Base-by-base conservation (phyloP, 179 eudicot species). In the Spinacia oleracea region DNA sequence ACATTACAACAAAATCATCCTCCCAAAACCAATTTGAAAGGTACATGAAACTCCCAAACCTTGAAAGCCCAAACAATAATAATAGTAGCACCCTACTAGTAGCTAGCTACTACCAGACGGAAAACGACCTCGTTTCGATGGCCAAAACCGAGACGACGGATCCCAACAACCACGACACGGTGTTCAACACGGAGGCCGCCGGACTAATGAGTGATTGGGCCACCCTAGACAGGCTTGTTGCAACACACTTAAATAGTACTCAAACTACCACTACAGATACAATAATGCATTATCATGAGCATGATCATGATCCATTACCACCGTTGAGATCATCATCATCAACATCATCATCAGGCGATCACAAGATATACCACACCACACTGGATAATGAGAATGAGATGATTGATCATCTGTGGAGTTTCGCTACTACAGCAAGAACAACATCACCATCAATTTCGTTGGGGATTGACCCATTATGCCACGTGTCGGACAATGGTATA, bases 231-330 rank as follows among this genome's bases (percentile, higher is more conserved):
- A 84, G 84, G 51, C 76, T 90, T 14, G 87, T 89, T 6, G 92
- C 89, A 25, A 85, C 89, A 6, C 92, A 89, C 43, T 81, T 90
- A 32, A 85, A 82, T 35, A 84, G 86, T n/a, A n/a, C n/a, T 55
- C 90, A 89, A 40, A 50, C 72, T 18, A 70, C 78, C 0, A 70
- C 78, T 0, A 64, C 5, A 5, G 62, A 56, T 5, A 51, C 73
- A 8, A 79, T 83, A 70, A 60, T 25, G 35, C 50, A 70, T 75
- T 64, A 78, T 35, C 46, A 77, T 66, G 58, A 72, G 34, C 72
- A 63, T 46, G 80, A 51, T 14, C 59, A 18, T n/a, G 66, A 46
- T 59, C 72, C 77, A 9, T n/a, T 81, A 60, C 81, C 79, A 64
- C 73, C 77, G 6, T 78, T 83, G 55, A 83, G 78, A 75, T 75